These are phyloP conservation scores for Westerdykella ornata DNA, from an alignment of 2,329 filamentous ascomycete species.

Conservation along the genomic window DNA sequence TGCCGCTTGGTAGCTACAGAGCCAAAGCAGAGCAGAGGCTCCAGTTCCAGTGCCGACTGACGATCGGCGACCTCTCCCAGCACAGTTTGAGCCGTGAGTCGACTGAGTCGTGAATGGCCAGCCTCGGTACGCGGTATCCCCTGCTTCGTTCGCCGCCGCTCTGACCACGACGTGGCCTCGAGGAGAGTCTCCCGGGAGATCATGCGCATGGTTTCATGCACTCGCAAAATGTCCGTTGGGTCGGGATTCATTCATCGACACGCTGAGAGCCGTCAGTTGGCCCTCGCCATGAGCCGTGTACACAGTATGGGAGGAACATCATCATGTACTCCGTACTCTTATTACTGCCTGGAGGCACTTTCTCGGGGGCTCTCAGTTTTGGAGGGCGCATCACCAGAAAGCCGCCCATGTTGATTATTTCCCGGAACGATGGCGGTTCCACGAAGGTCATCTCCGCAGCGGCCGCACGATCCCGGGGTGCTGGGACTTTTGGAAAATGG, in stretches of 20 bases:
- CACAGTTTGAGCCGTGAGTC: no score
- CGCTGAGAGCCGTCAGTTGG: not conserved
- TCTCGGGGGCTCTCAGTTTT: not conserved
- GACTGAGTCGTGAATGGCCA: no score
- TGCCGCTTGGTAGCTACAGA: no score
- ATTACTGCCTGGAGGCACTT: no score
- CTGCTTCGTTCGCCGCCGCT: no score
- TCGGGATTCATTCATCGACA: conserved; percentile 6
- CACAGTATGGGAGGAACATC: not conserved
- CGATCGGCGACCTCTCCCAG: no score
- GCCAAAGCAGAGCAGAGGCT: no score
- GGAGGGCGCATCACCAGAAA: not conserved
- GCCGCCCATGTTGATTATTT: not conserved
- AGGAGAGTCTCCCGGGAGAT: not conserved
- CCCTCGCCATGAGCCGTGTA: not conserved
- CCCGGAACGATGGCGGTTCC: conserved; percentile 17
- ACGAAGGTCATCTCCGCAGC: conserved; percentile 16
- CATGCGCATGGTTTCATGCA: not conserved
- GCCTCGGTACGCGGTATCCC: no score
- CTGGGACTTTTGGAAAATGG: conserved; percentile 25
- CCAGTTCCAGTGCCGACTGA: no score
- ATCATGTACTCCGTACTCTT: no score
- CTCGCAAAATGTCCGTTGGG: conserved; percentile 15
- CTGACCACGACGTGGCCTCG: no score
- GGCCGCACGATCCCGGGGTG: conserved; percentile 20